These are phyloP conservation scores for Plasmodium vivax DNA, from an alignment of 169 alveolate species.

Conservation along the genomic window DNA sequence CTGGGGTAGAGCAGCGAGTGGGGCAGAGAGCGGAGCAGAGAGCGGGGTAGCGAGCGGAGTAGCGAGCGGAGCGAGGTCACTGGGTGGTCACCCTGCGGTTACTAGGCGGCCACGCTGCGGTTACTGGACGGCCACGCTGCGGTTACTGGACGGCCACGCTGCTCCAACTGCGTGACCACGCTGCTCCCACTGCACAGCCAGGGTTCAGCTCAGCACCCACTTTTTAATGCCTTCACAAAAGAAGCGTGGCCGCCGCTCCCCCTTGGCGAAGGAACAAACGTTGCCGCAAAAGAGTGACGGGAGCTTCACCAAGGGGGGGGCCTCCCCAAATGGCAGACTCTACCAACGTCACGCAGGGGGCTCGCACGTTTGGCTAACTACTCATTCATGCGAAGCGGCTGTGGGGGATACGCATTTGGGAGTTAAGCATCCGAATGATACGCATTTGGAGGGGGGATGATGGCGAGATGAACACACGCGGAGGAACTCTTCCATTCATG, in stretches of 20 bases:
- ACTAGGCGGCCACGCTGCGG: too few relatives aligned
- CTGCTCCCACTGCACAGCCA: background rate
- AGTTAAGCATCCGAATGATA: too few relatives aligned
- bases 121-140: too few relatives aligned
- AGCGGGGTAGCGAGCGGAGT: too few relatives aligned
- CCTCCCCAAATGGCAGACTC: background rate
- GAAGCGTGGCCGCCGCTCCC: background rate
- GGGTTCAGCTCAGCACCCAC: background rate
- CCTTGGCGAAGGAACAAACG: background rate
- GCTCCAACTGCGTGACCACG: too few relatives aligned
- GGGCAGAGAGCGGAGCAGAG: too few relatives aligned
- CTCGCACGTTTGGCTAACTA: background rate
- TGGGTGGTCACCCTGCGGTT: too few relatives aligned
- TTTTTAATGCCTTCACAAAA: background rate
- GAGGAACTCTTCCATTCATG: background rate
- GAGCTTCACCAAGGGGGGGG: background rate
- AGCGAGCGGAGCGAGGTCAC: too few relatives aligned
- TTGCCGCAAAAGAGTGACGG: background rate
- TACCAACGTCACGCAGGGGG: background rate
- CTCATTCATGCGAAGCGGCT: background rate
- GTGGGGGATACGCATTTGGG: too few relatives aligned
- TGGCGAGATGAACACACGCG: background rate
- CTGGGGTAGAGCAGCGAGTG: too few relatives aligned
- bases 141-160: too few relatives aligned
- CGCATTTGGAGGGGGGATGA: background rate